Evolutionary conservation across 2,329 filamentous ascomycete genomes (phyloP), one percentile per base, ranked within the genome.

Genomic region (Trichoderma asperellum): DNA sequence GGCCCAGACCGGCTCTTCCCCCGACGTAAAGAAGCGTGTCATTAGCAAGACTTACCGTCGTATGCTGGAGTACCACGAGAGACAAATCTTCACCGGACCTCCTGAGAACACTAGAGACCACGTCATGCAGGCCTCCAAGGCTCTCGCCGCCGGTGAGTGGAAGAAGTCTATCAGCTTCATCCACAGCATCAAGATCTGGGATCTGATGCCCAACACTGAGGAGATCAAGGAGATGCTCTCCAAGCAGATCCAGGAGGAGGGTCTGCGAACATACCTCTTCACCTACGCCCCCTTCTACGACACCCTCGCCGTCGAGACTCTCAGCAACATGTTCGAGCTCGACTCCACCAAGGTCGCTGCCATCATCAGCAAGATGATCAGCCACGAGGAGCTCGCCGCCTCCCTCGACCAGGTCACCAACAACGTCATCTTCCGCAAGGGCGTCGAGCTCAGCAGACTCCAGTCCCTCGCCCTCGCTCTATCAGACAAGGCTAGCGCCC

Each of bases 281-380:
- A 99, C 96, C 68, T 99, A 99, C 82, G 96, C 96, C 47, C 96
- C 96, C 66, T 99, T 96, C 87, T 99, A 99, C 85, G 96, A 99
- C 83, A 98, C 96, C 27, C 89, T 99, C 70, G 91, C 94, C 71
- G 87, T 97, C 75, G 86, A 88, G 74, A 96, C 94, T 29, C 87
- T 99, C 71, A 91, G 93, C 72, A 86, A 85, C 74, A 99, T 99
- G 96, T 99, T 99, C 81, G 96, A 99, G 83, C 90, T 99, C 29
- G 88, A 94, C 69, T 85, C 91, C 75, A 89, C 91, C 83, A 98
- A 98, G 87, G 94, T 97, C 63, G 86, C 92, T n/a, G 94, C 96
- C 43, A 90, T 99, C 68, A 90, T 99, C 77, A 97, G 93, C 87
- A 97, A 97, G 86, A 99, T 99, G 96, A 98, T 99, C 81, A 97